phyloP scores from a whole-genome alignment of 2,329 filamentous ascomycete species.

The Penicillium sp. region DNA sequence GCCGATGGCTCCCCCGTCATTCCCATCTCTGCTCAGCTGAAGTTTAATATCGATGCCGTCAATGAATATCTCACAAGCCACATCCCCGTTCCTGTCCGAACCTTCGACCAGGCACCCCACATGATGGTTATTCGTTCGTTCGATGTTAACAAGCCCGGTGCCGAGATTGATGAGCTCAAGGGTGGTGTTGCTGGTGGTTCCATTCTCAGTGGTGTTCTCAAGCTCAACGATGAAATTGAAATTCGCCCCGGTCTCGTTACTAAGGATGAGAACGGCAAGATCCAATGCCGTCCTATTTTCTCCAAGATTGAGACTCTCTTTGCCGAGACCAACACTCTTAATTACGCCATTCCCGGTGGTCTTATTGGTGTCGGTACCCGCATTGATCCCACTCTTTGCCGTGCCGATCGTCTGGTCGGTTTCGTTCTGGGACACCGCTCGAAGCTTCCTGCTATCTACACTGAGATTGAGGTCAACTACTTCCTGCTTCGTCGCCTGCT shows the following conservation, averaged over 20 bases:
- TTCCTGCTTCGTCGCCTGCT: slow-evolving; percentile 93
- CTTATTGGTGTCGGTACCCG: slow-evolving; percentile 97
- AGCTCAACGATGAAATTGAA: slow-evolving; percentile 97
- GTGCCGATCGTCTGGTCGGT: slow-evolving; percentile 97
- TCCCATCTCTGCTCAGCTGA: slow-evolving; percentile 94
- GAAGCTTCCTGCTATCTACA: slow-evolving; percentile 93
- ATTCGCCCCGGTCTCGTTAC: slow-evolving; percentile 98
- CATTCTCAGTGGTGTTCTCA: slow-evolving; percentile 94
- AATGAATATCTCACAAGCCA: slow-evolving; percentile 95
- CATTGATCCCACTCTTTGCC: slow-evolving; percentile 96
- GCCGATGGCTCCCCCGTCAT: slow-evolving; percentile 95
- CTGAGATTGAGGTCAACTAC: slow-evolving; percentile 98
- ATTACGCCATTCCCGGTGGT: slow-evolving; percentile 96
- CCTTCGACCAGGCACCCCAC: slow-evolving; percentile 90
- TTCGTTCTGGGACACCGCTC: slow-evolving; percentile 96
- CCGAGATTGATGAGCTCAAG: slow-evolving; percentile 97
- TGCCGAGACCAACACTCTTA: slow-evolving; percentile 96
- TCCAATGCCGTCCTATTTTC: slow-evolving; percentile 97
- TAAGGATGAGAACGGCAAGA: slow-evolving; percentile 88
- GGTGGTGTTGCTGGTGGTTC: slow-evolving; percentile 97
- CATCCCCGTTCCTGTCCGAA: slow-evolving; percentile 87
- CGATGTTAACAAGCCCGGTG: slow-evolving; percentile 99
- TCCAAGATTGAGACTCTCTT: slow-evolving; percentile 93
- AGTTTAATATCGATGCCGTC: slow-evolving; percentile 99
- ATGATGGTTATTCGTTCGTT: slow-evolving; percentile 99